phyloP scores from a whole-genome alignment of 805 yeast genomes.

The Zygosaccharomyces rouxii region DNA sequence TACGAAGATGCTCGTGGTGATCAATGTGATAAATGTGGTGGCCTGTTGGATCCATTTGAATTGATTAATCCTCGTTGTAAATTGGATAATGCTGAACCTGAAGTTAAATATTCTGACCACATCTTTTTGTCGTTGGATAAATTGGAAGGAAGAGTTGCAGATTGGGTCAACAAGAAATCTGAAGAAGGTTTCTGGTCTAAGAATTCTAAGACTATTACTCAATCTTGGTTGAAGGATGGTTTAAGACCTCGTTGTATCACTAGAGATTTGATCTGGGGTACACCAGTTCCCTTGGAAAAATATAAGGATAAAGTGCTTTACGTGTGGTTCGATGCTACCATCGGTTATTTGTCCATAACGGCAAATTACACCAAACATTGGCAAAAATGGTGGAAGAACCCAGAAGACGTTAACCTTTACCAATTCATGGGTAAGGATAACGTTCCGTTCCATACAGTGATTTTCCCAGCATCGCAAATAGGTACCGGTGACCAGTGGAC shows the following conservation, averaged over 20 bases:
- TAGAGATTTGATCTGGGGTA: slow-evolving; percentile 97
- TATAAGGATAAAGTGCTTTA: slow-evolving; percentile 87
- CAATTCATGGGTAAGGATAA: slow-evolving; percentile 99
- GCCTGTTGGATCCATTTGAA: slow-evolving; percentile 84
- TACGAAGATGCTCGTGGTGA: slow-evolving; percentile 99
- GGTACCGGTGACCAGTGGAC: slow-evolving; percentile 93
- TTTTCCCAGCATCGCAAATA: slow-evolving; percentile 87
- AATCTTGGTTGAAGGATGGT: slow-evolving; percentile 92
- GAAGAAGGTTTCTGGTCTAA: slow-evolving; percentile 84
- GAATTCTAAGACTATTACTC: slow-evolving; percentile 82
- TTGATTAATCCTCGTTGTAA: slow-evolving; percentile 94
- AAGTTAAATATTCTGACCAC: slow-evolving; percentile 76
- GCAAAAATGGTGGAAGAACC: slow-evolving; percentile 92
- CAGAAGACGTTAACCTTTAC: slow-evolving; percentile 81
- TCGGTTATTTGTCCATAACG: slow-evolving; percentile 94
- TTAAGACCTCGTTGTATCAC: slow-evolving; percentile 93
- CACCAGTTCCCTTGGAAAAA: slow-evolving; percentile 89
- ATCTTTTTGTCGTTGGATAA: slow-evolving; percentile 79
- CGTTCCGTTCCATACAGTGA: slow-evolving; percentile 97
- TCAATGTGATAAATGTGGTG: slow-evolving; percentile 97
- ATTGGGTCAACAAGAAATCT: slow-evolving; percentile 69
- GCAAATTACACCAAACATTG: slow-evolving; percentile 81
- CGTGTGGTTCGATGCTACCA: slow-evolving; percentile 99
- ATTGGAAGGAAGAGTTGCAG: slow-evolving; percentile 66
- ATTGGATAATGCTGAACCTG: slow-evolving; percentile 78